phyloP scores from a whole-genome alignment of 1,139 yeast species.

The Candida neerlandica region DNA sequence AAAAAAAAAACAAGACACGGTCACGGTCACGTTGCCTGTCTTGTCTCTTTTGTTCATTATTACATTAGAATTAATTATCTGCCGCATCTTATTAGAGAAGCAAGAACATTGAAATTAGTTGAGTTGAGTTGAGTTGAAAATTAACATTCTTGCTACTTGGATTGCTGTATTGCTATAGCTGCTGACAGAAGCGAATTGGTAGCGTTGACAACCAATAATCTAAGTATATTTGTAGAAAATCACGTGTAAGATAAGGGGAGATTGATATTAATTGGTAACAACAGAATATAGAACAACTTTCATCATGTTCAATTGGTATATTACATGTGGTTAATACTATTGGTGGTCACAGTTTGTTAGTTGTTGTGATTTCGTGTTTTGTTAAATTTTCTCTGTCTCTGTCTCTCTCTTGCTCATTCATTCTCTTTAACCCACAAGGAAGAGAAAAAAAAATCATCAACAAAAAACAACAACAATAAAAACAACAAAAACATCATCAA shows the following conservation, averaged over 20 bases:
- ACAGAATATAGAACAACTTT: too few species aligned
- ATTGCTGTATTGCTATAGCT: neutral
- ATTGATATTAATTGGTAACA: too few species aligned
- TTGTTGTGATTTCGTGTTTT: neutral
- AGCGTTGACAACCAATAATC: neutral
- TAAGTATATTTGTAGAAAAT: neutral
- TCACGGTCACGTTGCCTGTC: too few species aligned
- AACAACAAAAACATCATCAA: slow-evolving; percentile 3
- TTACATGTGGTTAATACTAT: too few species aligned
- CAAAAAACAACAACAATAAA: slow-evolving; percentile 1
- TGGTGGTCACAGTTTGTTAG: too few species aligned
- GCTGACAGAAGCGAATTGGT: neutral
- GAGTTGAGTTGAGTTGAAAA: neutral
- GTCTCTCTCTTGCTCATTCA: too few species aligned
- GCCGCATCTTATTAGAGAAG: too few species aligned
- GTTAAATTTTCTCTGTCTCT: neutral
- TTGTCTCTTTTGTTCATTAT: too few species aligned
- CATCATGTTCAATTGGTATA: too few species aligned
- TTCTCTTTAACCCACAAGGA: slow-evolving; percentile 1
- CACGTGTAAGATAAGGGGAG: neutral
- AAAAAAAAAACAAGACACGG: too few species aligned
- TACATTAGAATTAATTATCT: too few species aligned
- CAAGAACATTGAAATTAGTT: too few species aligned
- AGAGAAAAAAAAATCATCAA: neutral
- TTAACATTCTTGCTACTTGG: neutral